These are phyloP conservation scores for Teunomyces panamensis DNA, from an alignment of 805 yeast genomes.

Conservation along the genomic window DNA sequence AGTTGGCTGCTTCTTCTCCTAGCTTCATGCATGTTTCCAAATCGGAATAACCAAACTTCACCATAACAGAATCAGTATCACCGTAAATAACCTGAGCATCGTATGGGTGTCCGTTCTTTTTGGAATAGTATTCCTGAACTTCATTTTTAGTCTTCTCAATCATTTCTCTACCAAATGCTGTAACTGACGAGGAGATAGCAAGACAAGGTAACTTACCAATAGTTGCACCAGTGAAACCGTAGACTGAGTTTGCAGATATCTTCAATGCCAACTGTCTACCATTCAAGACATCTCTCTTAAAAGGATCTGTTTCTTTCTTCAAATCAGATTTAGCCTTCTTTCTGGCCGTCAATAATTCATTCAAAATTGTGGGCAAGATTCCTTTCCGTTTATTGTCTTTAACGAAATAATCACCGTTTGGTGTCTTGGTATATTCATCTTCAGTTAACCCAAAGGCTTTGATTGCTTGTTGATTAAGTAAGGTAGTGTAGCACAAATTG, in stretches of 20 bases:
- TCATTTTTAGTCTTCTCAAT: constrained; percentile 86
- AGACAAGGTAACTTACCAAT: constrained; percentile 95
- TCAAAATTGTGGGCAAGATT: constrained; percentile 84
- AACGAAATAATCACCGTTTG: constrained; percentile 90
- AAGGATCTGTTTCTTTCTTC: constrained; percentile 91
- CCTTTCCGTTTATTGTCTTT: constrained; percentile 71
- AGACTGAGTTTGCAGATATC: constrained; percentile 96
- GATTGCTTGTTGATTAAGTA: constrained; percentile 67
- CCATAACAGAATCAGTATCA: constrained; percentile 99
- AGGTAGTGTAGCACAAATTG: constrained; percentile 90
- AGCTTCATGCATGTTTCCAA: constrained; percentile 80
- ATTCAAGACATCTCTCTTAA: constrained; percentile 86
- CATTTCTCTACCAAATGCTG: constrained; percentile 96
- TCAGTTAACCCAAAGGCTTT: constrained; percentile 60
- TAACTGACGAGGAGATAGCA: constrained; percentile 92
- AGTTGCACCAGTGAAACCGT: constrained; percentile 99
- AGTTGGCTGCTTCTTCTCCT: constrained; percentile 93
- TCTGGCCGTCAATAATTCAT: constrained; percentile 87
- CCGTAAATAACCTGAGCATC: constrained; percentile 95
- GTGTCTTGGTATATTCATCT: constrained; percentile 81
- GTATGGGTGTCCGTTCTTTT: constrained; percentile 76
- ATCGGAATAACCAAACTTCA: constrained; percentile 84
- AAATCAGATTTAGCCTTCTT: constrained; percentile 88
- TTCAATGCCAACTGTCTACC: constrained; percentile 97
- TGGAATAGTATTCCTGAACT: constrained; percentile 76